Evolutionary conservation across 2,329 filamentous ascomycete genomes (phyloP).

Genomic region (Paraconiothyrium brasiliense): DNA sequence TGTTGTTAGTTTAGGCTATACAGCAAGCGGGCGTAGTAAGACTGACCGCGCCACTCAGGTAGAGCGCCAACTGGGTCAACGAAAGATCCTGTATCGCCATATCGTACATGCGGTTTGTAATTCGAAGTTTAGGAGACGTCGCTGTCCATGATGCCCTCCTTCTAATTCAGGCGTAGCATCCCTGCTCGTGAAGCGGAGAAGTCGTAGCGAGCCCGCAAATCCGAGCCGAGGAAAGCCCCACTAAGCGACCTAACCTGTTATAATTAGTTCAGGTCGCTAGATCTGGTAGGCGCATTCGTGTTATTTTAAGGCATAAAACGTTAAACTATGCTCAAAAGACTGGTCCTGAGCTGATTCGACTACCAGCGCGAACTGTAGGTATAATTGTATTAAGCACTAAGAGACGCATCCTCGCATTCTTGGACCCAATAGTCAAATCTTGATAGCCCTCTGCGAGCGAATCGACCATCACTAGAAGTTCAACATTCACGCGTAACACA

Average conservation of each 20-base stretch:
- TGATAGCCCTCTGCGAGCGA: background rate
- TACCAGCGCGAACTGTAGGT: too few relatives aligned
- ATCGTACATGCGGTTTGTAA: background rate
- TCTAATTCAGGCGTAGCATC: background rate
- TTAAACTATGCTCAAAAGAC: too few relatives aligned
- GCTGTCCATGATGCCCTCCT: background rate
- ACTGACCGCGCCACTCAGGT: conserved; percentile 4
- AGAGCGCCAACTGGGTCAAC: background rate
- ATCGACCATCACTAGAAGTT: too few relatives aligned
- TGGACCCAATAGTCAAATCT: background rate
- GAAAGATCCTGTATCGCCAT: background rate
- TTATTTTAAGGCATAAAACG: too few relatives aligned
- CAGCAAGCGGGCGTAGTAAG: background rate
- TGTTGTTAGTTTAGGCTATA: background rate
- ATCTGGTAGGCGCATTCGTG: too few relatives aligned
- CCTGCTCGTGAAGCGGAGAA: conserved; percentile 8
- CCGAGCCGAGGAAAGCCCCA: conserved; percentile 10
- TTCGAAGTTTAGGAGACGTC: background rate
- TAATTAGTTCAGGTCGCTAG: too few relatives aligned
- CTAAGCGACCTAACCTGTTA: background rate
- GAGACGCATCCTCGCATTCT: too few relatives aligned
- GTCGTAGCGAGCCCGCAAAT: background rate
- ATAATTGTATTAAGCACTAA: too few relatives aligned
- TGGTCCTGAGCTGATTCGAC: too few relatives aligned
- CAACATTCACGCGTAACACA: too few relatives aligned